Evolutionary conservation across 1,139 yeast species (phyloP).

Genomic region (Saccharomyces hybrid): DNA sequence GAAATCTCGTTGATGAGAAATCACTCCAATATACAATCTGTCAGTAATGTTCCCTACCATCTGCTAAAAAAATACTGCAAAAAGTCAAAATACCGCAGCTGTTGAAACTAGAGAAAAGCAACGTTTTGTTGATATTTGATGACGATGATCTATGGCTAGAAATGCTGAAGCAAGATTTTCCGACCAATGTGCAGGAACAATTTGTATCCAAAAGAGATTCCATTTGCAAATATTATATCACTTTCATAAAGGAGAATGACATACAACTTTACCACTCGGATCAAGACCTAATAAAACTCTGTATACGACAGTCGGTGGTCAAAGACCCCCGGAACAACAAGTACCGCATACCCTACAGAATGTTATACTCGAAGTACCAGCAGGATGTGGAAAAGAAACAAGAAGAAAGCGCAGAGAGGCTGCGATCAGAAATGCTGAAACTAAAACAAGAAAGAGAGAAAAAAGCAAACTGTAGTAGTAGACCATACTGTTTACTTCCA

Average conservation of each 20-base stretch:
- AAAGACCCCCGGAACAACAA: slow-evolving; percentile 20
- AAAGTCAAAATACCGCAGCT: slow-evolving; percentile 45
- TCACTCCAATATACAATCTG: slow-evolving; percentile 29
- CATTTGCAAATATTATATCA: slow-evolving; percentile 17
- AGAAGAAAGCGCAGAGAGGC: slow-evolving; percentile 43
- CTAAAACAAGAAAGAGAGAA: slow-evolving; percentile 40
- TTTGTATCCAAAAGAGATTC: slow-evolving; percentile 17
- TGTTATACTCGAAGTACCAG: slow-evolving; percentile 39
- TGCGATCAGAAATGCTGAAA: slow-evolving; percentile 40
- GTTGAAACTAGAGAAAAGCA: slow-evolving; percentile 37
- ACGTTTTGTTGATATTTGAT: slow-evolving; percentile 41
- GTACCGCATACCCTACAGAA: slow-evolving; percentile 34
- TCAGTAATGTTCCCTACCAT: slow-evolving; percentile 45
- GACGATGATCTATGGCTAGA: slow-evolving; percentile 47
- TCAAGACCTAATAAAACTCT: slow-evolving; percentile 10
- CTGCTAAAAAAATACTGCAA: slow-evolving; percentile 39
- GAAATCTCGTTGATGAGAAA: slow-evolving; percentile 23
- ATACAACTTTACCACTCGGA: slow-evolving; percentile 7
- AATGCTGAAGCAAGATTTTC: slow-evolving; percentile 43
- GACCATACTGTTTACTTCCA: slow-evolving; percentile 19
- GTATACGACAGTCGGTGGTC: slow-evolving; percentile 11
- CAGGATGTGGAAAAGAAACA: slow-evolving; percentile 42
- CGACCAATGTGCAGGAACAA: slow-evolving; percentile 32
- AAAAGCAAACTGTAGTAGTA: slow-evolving; percentile 38
- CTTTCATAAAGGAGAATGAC: slow-evolving; percentile 12